Base-by-base conservation (phyloP, 78 protist species). In the Cavenderia fasciculata region DNA sequence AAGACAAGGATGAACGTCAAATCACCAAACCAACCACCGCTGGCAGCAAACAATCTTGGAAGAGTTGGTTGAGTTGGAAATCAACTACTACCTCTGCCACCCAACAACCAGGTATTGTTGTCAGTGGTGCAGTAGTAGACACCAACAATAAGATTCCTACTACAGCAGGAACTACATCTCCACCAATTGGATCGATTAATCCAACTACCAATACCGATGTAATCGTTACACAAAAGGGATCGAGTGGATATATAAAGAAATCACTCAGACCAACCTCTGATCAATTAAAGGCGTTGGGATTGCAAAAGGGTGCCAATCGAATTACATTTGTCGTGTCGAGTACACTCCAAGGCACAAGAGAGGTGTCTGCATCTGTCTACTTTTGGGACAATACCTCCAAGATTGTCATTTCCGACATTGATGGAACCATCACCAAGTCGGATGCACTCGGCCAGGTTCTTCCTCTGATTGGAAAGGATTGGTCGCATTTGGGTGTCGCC, bases 341-440 rank as follows among this genome's bases (percentile, higher is more conserved):
- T 19, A 47, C 56, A 41, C 72, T 95, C 31, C 97, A 85, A 19
- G 98, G 98, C 34, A 38, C 51, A 31, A 86, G 87, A 40, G 74
- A 54, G 2, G 90, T 95, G 19, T 47, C 68, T 36, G 74, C 76
- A 2, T 86, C 77, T 4, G 65, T 98, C 46, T 98, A 61, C 72
- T 66, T 96, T 38, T 96, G 97, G 97, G 27, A 27, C 2, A 56
- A 41, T 40, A 21, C 40, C 29, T 59, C 85, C 49, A 94, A 95
- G 89, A 71, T 98, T 46, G 97, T 98, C 41, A 85, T 98, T 33
- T 85, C 96, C 0, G 99, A 97, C 86, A 94, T 97, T 16, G 99
- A 97, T 84, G 99, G 99, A n/a, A 97, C 99, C 40, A 96, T 98
- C 90, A 98, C 99, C 1, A 94, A 93, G 51, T 86, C 97, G 19